A percentile compares a stretch with the other conserved stretches of the same genome.
Evolutionary conservation across 257 asterid species (phyloP).

Genomic region (Primulina tabacum): DNA sequence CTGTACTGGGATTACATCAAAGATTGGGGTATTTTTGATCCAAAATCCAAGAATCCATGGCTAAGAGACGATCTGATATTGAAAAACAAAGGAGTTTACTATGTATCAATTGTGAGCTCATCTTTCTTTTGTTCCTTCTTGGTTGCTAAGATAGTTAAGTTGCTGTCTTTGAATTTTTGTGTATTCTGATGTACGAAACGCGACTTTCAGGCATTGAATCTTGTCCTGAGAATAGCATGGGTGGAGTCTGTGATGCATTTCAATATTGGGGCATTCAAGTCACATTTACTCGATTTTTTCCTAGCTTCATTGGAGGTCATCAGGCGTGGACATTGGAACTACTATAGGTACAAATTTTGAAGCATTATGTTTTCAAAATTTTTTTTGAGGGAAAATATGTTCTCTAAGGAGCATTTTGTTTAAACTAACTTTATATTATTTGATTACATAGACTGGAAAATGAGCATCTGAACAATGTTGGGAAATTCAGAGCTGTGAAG

Average conservation of each 20-base stretch:
- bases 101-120: conserved; percentile 76
- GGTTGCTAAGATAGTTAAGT: background rate
- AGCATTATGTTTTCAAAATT: background rate
- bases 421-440: background rate
- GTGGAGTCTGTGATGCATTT: conserved; percentile 70
- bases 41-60: conserved; percentile 59
- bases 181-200: background rate
- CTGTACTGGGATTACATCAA: conserved; percentile 92
- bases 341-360: conserved; percentile 53
- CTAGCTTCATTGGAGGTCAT: conserved; percentile 88
- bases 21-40: conserved; percentile 86
- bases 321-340: conserved; percentile 99
- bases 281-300: conserved; percentile 60
- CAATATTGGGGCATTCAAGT: conserved; percentile 54
- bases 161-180: background rate
- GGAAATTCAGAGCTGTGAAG: conserved; percentile 86
- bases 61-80: conserved; percentile 79
- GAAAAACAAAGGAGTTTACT: conserved; percentile 70
- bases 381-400: background rate
- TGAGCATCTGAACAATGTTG: conserved; percentile 89
- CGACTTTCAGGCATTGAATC: conserved; percentile 58
- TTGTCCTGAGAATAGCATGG: conserved; percentile 85
- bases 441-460: conserved; percentile 70
- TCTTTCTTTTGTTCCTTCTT: background rate
- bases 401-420: background rate